Conservation (phyloP, 805 yeast genomes). For the Wickerhamiella kazuoi region DNA sequence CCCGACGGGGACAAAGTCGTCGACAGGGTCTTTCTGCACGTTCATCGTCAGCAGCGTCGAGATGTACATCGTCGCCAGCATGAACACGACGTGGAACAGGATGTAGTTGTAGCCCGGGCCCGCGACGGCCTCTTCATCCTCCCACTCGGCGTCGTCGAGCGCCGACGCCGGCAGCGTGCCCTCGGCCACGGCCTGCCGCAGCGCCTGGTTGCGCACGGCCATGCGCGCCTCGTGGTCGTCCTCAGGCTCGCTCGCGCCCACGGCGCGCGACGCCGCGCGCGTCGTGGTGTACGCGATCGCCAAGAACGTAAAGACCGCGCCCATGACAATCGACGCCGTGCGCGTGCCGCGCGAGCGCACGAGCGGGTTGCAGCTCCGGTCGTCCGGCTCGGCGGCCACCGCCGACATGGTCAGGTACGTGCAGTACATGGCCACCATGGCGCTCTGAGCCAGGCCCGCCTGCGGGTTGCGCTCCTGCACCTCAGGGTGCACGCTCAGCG, state of each 20-base stretch:
- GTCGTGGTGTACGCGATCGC: conserved; percentile 97
- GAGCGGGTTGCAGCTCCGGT: conserved; percentile 76
- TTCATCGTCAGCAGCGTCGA: conserved; percentile 86
- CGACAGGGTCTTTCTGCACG: conserved; percentile 65
- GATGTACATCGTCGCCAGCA: conserved; percentile 91
- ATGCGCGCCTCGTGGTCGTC: conserved; percentile 33
- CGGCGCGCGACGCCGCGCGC: conserved; percentile 62
- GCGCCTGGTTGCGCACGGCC: conserved; percentile 72
- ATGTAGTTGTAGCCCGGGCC: conserved; percentile 15
- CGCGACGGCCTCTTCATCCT: conserved; percentile 22
- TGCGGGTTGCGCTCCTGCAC: conserved; percentile 87
- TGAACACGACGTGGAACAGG: conserved; percentile 77
- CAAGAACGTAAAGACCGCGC: conserved; percentile 82
- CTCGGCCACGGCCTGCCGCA: conserved; percentile 86
- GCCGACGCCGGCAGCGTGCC: conserved; percentile 93
- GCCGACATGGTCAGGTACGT: conserved; percentile 84
- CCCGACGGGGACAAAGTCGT: conserved; percentile 92
- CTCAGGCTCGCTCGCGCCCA: conserved; percentile 27
- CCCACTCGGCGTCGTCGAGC: conserved; percentile 50
- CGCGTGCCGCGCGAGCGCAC: conserved; percentile 80
- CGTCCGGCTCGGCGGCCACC: conserved; percentile 93
- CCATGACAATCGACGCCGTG: conserved; percentile 69
- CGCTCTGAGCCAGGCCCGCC: conserved; percentile 91
- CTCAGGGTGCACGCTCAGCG: conserved; percentile 56
- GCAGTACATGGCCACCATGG: conserved; percentile 89